phyloP scores from a whole-genome alignment of 2,329 filamentous ascomycete species.

The Hypoxylon sp. region DNA sequence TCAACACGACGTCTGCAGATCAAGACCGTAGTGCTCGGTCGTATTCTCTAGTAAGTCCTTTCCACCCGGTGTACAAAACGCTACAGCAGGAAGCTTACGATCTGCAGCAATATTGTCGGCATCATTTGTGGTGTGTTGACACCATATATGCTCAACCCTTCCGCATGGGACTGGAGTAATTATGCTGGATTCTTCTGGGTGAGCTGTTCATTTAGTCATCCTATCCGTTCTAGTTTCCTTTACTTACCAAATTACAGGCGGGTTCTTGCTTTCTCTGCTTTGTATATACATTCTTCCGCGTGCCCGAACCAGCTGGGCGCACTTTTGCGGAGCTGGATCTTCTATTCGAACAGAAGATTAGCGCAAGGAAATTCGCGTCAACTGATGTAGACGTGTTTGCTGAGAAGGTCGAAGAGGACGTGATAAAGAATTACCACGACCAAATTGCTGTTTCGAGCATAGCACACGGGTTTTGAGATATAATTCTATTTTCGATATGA shows the following conservation, averaged over 20 bases:
- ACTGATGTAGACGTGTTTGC: slow-evolving; percentile 69
- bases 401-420: slow-evolving; percentile 60
- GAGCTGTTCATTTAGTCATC: slow-evolving; percentile 42
- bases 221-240: neutral
- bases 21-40: slow-evolving; percentile 89
- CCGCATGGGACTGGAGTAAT: slow-evolving; percentile 88
- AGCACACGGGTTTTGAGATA: slow-evolving; percentile 40
- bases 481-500: neutral
- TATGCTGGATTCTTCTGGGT: slow-evolving; percentile 89
- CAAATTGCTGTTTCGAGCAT: slow-evolving; percentile 51
- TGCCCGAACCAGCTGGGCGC: slow-evolving; percentile 83
- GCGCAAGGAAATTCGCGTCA: slow-evolving; percentile 77
- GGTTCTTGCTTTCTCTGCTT: slow-evolving; percentile 84
- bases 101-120: slow-evolving; percentile 76
- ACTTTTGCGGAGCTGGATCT: slow-evolving; percentile 89
- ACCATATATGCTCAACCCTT: slow-evolving; percentile 92
- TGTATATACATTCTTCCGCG: slow-evolving; percentile 82
- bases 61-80: neutral
- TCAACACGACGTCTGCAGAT: slow-evolving; percentile 86
- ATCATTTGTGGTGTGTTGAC: slow-evolving; percentile 86
- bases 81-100: slow-evolving; percentile 18
- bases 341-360: slow-evolving; percentile 79
- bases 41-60: slow-evolving; percentile 73
- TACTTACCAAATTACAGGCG: slow-evolving; percentile 56
- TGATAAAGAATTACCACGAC: slow-evolving; percentile 63